phyloP scores from a whole-genome alignment of 352 stramenopile genomes.

The Phytophthora idaei region DNA sequence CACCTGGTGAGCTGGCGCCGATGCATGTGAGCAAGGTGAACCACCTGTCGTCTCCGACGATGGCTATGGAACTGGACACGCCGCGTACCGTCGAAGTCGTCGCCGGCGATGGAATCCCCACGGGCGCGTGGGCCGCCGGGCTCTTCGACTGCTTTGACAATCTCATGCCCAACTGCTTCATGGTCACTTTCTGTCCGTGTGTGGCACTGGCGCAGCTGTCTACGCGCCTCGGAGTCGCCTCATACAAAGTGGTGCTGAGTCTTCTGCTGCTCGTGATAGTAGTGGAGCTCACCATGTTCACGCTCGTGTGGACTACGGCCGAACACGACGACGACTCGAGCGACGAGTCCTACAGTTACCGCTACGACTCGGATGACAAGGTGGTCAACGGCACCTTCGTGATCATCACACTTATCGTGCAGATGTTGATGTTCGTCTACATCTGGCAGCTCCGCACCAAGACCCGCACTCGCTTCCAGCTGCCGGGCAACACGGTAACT shows the following conservation, averaged over 20 bases:
- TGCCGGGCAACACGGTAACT: slow-evolving; percentile 36
- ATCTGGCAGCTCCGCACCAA: slow-evolving; percentile 53
- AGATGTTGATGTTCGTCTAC: slow-evolving; percentile 36
- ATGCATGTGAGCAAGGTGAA: slow-evolving; percentile 21
- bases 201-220: slow-evolving; percentile 59
- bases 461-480: slow-evolving; percentile 47
- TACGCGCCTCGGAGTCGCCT: slow-evolving; percentile 39
- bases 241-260: slow-evolving; percentile 35
- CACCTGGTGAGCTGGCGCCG: slow-evolving; percentile 15
- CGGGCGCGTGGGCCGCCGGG: slow-evolving; percentile 41
- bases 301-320: slow-evolving; percentile 27
- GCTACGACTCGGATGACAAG: slow-evolving; percentile 9
- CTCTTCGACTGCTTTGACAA: slow-evolving; percentile 54
- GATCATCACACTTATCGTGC: slow-evolving; percentile 28
- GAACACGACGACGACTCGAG: slow-evolving; percentile 23
- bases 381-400: slow-evolving; percentile 30
- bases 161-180: slow-evolving; percentile 55
- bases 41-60: slow-evolving; percentile 31
- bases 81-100: slow-evolving; percentile 29
- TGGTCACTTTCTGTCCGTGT: slow-evolving; percentile 53
- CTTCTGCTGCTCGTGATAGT: slow-evolving; percentile 32
- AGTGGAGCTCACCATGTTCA: slow-evolving; percentile 29
- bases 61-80: slow-evolving; percentile 34
- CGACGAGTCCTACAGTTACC: slow-evolving; percentile 20
- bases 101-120: slow-evolving; percentile 27